Conservation (phyloP, 495 filamentous ascomycete species). For the Lasiosphaeria ovina region DNA sequence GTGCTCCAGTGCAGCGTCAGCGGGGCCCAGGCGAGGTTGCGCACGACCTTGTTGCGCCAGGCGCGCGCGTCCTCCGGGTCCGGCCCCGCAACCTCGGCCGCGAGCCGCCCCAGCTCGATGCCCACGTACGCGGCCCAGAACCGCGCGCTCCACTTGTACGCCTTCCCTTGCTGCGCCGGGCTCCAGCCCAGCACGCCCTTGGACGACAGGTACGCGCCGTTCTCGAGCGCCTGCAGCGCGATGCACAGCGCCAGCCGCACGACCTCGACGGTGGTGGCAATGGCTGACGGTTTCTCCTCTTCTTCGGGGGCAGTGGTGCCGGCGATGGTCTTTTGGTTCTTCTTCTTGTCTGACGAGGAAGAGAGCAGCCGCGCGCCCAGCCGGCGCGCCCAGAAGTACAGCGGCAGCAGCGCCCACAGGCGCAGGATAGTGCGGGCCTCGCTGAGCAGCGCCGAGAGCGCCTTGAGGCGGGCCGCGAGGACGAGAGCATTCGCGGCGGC, state of each 20-base stretch:
- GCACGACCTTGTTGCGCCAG: conserved; percentile 46
- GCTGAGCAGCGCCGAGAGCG: conserved; percentile 52
- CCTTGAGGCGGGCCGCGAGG: conserved; percentile 43
- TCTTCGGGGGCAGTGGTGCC: too few species aligned
- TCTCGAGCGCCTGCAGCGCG: conserved; percentile 77
- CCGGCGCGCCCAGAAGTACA: conserved; percentile 69
- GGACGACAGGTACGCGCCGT: conserved; percentile 70
- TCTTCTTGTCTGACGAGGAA: conserved; percentile 13
- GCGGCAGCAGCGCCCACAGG: conserved; percentile 73
- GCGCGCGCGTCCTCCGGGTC: conserved; percentile 38
- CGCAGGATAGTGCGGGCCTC: conserved; percentile 72
- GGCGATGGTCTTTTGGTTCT: conserved; percentile 12
- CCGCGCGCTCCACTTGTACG: conserved; percentile 71
- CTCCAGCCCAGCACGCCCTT: conserved; percentile 65
- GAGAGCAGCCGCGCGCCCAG: conserved; percentile 41
- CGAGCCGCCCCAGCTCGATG: conserved; percentile 68
- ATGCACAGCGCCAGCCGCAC: conserved; percentile 67
- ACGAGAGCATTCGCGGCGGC: conserved; percentile 42
- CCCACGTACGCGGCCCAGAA: conserved; percentile 78
- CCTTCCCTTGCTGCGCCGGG: conserved; percentile 49
- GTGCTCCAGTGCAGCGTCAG: conserved; percentile 77
- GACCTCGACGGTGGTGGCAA: conserved; percentile 54
- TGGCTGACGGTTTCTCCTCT: conserved; percentile 23
- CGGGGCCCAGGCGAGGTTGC: conserved; percentile 56
- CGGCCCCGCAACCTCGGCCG: conserved; percentile 43